Evolutionary conservation across 2,329 filamentous ascomycete species (phyloP).

Genomic region (Lachnellula occidentalis): DNA sequence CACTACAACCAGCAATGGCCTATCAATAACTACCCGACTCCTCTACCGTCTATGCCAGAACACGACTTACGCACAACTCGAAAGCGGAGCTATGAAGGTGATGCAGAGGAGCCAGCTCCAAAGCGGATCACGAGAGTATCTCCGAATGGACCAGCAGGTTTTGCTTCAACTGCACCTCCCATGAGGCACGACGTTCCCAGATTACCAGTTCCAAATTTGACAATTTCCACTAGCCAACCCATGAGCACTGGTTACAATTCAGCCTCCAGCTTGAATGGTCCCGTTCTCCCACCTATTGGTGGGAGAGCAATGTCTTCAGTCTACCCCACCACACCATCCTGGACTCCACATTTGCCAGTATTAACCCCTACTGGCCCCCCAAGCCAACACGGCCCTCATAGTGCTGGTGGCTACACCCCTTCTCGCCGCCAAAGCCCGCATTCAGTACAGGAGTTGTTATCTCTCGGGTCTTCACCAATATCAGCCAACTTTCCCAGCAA

Average conservation of each 20-base stretch:
- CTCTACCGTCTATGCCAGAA: slow-evolving; percentile 33
- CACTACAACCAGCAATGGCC: slow-evolving; percentile 29
- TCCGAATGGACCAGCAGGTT: slow-evolving; percentile 7
- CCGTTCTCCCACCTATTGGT: slow-evolving; percentile 27
- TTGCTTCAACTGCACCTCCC: slow-evolving; percentile 10
- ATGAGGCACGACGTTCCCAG: slow-evolving; percentile 40
- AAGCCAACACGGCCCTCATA: slow-evolving; percentile 14
- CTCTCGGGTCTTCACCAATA: slow-evolving; percentile 33
- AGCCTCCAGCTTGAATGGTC: slow-evolving; percentile 18
- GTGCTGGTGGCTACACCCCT: slow-evolving; percentile 29
- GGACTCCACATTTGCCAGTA: slow-evolving; percentile 39
- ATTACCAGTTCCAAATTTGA: slow-evolving; percentile 67
- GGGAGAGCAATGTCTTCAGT: slow-evolving; percentile 70
- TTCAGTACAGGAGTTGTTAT: slow-evolving; percentile 30
- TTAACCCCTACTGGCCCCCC: slow-evolving; percentile 27
- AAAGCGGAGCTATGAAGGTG: slow-evolving; percentile 55
- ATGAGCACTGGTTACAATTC: slow-evolving; percentile 20
- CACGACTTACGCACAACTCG: slow-evolving; percentile 35
- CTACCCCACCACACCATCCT: slow-evolving; percentile 51
- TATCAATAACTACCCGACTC: slow-evolving; percentile 35
- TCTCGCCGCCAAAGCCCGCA: slow-evolving; percentile 31
- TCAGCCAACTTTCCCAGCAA: slow-evolving; percentile 36
- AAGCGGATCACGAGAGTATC: slow-evolving; percentile 38
- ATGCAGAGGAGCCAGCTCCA: slow-evolving; percentile 47
- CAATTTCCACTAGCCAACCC: slow-evolving; percentile 34